Conservation (phyloP, 2,329 filamentous ascomycete species). For the Aspergillus unguis region DNA sequence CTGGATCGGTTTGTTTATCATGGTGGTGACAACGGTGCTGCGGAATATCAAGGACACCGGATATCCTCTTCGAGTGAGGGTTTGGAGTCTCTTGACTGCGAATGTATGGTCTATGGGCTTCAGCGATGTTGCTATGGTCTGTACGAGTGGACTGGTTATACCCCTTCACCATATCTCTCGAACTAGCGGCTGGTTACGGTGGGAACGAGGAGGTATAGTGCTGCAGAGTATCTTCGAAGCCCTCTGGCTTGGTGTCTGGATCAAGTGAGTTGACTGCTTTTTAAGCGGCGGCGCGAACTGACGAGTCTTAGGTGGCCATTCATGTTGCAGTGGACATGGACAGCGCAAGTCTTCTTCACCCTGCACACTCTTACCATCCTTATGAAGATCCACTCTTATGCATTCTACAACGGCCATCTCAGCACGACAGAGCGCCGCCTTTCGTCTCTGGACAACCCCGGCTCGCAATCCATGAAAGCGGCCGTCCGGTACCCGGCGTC, state of each 20-base stretch:
- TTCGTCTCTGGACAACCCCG: conserved; percentile 74
- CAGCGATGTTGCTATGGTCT: conserved; percentile 82
- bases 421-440: conserved; percentile 81
- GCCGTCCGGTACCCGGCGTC: conserved; percentile 70
- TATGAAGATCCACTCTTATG: conserved; percentile 99
- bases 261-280: conserved; percentile 50
- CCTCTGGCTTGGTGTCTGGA: conserved; percentile 78
- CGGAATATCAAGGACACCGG: conserved; percentile 94
- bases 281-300: conserved; percentile 13
- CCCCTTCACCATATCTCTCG: conserved; percentile 70
- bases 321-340: conserved; percentile 88
- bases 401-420: conserved; percentile 96
- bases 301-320: conserved; percentile 65
- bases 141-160: conserved; percentile 66
- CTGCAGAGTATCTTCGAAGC: conserved; percentile 80
- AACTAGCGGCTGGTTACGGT: conserved; percentile 59
- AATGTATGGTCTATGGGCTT: conserved; percentile 85
- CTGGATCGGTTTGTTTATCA: conserved; percentile 94
- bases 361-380: conserved; percentile 86
- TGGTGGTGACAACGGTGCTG: conserved; percentile 92
- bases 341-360: conserved; percentile 89
- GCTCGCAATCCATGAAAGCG: conserved; percentile 60
- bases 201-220: conserved; percentile 73
- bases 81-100: conserved; percentile 82
- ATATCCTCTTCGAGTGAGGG: conserved; percentile 75